Evolutionary conservation across 2,329 filamentous ascomycete genomes (phyloP).

Genomic region (Trichoderma sp.): DNA sequence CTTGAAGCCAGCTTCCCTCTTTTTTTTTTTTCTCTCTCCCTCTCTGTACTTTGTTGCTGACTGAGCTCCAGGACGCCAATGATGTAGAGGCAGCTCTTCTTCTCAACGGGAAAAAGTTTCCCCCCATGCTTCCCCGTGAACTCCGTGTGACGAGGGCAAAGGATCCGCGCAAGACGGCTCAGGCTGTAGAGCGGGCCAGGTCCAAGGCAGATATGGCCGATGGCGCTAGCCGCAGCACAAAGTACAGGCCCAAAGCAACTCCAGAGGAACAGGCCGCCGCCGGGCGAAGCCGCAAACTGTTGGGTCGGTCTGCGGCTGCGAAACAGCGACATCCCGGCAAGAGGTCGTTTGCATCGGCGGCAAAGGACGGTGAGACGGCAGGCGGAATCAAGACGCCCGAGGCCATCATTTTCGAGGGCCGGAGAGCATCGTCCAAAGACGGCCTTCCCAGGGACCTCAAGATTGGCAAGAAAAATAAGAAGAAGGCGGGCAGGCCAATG

Average conservation of each 20-base stretch:
- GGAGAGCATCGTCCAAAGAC: constrained; percentile 65
- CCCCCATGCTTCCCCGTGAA: constrained; percentile 85
- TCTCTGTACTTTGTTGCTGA: constrained; percentile 5
- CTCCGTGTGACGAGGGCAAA: constrained; percentile 86
- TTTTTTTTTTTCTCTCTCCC: background rate
- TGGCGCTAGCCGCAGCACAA: constrained; percentile 39
- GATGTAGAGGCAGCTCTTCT: constrained; percentile 87
- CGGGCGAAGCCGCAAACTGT: constrained; percentile 70
- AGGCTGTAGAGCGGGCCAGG: constrained; percentile 40
- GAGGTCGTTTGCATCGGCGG: constrained; percentile 24
- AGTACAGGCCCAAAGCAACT: constrained; percentile 68
- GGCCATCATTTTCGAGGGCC: constrained; percentile 76
- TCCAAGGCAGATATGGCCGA: constrained; percentile 37
- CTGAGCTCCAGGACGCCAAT: constrained; percentile 62
- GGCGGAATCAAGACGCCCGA: constrained; percentile 57
- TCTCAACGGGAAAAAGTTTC: constrained; percentile 86
- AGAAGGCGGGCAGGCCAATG: constrained; percentile 36
- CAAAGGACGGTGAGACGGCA: constrained; percentile 25
- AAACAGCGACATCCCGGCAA: constrained; percentile 37
- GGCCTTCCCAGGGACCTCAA: constrained; percentile 61
- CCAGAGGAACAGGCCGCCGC: constrained; percentile 66
- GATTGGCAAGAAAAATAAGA: constrained; percentile 55
- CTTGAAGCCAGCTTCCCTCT: background rate
- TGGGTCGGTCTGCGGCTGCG: constrained; percentile 65
- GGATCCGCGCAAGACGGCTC: constrained; percentile 59